Percentiles rank a stretch among this genome's conserved stretches.
These are phyloP conservation scores for Sonneratia caseolaris DNA, from an alignment of 345 rosid species.

Conservation along the genomic window DNA sequence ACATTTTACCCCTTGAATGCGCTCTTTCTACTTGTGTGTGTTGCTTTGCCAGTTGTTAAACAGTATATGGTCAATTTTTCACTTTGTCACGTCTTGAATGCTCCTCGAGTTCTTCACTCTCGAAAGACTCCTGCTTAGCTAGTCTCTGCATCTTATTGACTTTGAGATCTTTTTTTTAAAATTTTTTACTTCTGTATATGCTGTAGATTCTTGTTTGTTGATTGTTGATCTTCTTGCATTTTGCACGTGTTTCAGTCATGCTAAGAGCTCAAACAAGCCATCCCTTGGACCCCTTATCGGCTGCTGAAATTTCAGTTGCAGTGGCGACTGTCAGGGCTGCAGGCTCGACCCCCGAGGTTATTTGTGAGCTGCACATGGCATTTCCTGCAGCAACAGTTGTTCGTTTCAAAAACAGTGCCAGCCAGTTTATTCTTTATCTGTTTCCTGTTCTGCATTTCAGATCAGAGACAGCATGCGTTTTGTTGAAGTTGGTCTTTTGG, in stretches of 20 bases:
- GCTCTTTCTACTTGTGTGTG: not conserved
- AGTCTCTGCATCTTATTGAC: not conserved
- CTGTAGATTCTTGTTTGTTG: not conserved
- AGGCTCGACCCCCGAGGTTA: constrained; percentile 89
- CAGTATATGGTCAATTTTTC: not conserved
- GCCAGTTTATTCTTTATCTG: not conserved
- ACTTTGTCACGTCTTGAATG: constrained; percentile 2
- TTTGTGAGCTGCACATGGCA: not conserved
- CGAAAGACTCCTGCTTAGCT: not conserved
- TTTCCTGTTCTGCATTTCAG: constrained; percentile 24
- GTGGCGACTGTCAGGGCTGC: constrained; percentile 91
- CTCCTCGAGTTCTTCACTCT: constrained; percentile 1
- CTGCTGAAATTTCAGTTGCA: constrained; percentile 81
- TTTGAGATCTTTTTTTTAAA: no score
- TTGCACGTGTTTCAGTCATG: constrained; percentile 49
- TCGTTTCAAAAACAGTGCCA: not conserved
- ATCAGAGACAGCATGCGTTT: constrained; percentile 91
- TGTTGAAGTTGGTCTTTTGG: constrained; percentile 72
- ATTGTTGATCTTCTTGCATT: constrained; percentile 10
- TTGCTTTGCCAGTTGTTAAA: not conserved
- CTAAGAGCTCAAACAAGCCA: constrained; percentile 74
- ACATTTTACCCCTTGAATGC: no score
- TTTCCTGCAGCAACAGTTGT: not conserved
- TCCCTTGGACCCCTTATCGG: constrained; percentile 81
- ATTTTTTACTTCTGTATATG: not conserved